Evolutionary conservation across 768 basidiomycete species (phyloP), one percentile per base, ranked within the genome.

Genomic region (Suillus fuscotomentosus): DNA sequence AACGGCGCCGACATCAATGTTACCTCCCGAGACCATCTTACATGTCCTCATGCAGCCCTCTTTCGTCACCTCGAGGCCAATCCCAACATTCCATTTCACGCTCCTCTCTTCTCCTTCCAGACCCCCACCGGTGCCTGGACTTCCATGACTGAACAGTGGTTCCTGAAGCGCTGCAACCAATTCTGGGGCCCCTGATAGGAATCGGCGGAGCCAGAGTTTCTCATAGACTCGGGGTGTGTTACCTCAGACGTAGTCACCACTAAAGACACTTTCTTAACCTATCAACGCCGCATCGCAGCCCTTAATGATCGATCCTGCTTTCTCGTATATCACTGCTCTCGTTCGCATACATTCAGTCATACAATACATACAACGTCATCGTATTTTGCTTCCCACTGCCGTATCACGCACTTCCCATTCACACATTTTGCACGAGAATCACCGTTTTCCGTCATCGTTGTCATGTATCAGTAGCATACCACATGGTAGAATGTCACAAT

Each of bases 1-100:
- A 42, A 43, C 0, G 73, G 80, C 5, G 75, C 75, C 0, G 67
- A 73, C 31, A 67, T 77, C n/a, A 66, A 72, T 3, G 53, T 78
- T 31, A 75, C 73, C n/a, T 69, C 55, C 3, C 36, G 60, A 6
- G 41, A 39, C 14, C 67, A 67, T 27, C 53, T 62, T 5, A 43
- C 72, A 43, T 61, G 64, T 66, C 66, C 71, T 22, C 34, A 64
- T 6, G 7, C 34, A 0, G 77, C 77, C 1, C 11, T 79, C 1
- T 27, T 65, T 22, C 64, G 68, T 11, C 77, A 79, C 45, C 61
- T 73, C 1, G 1, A 14, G 0, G 22, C 50, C 50, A 76, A 72
- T 56, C 24, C 15, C 20, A 56, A 53, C 22, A 61, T 69, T 0
- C 75, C 75, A 5, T 2, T 5, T 14, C 11, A 65, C 5, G 64